phyloP scores from a whole-genome alignment of 306 rosid genomes.

The Rosa lucieae region DNA sequence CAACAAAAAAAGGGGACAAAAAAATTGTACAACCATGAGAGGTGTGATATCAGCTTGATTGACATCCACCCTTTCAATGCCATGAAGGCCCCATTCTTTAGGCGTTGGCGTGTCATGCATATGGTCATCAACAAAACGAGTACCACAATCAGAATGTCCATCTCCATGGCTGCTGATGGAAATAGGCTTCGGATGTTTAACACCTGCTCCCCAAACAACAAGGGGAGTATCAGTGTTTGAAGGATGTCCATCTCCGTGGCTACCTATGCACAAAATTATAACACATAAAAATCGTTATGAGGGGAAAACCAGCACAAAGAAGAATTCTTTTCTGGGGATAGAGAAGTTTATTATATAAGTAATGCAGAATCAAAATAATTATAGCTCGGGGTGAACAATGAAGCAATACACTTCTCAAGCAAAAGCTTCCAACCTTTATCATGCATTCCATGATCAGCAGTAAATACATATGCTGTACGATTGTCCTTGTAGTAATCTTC shows the following conservation, averaged over 20 bases:
- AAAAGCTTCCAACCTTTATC: constrained; percentile 67
- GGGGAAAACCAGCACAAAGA: constrained; percentile 20
- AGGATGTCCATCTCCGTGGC: constrained; percentile 97
- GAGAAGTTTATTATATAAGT: neutral
- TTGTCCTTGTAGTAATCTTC: constrained; percentile 76
- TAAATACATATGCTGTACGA: constrained; percentile 70
- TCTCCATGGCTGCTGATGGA: constrained; percentile 56
- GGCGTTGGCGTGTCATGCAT: constrained; percentile 82
- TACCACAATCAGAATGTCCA: constrained; percentile 53
- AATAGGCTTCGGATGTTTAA: constrained; percentile 65
- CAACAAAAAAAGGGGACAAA: constrained; percentile 8
- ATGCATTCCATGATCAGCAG: constrained; percentile 96
- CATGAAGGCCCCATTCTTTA: constrained; percentile 76
- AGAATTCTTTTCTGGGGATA: neutral
- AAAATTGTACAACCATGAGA: constrained; percentile 61
- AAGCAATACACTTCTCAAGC: constrained; percentile 17
- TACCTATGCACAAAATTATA: constrained; percentile 50
- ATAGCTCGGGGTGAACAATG: constrained; percentile 8
- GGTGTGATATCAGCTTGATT: constrained; percentile 95
- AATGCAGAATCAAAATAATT: neutral
- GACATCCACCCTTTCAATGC: constrained; percentile 86
- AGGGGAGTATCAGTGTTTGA: constrained; percentile 92
- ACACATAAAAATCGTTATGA: constrained; percentile 14
- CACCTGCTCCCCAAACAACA: constrained; percentile 96
- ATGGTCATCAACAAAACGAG: constrained; percentile 78